phyloP scores from a whole-genome alignment of 129 eudicot species.

The Kitagawia praeruptora region DNA sequence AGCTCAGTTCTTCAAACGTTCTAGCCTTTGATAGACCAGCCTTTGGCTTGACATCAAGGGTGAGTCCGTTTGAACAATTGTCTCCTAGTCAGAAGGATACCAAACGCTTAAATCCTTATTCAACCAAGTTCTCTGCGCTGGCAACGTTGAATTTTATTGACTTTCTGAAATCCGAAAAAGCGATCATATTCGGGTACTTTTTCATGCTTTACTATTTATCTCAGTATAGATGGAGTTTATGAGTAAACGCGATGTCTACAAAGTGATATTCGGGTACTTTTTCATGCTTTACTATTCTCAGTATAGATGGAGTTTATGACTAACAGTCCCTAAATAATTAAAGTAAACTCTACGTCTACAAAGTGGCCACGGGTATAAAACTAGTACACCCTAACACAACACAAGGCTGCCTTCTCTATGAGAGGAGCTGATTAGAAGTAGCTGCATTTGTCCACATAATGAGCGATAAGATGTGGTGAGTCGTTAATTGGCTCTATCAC shows the following conservation, averaged over 20 bases:
- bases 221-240: not conserved
- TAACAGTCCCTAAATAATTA: too few species aligned
- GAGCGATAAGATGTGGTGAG: not conserved
- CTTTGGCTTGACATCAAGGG: slow-evolving; percentile 88
- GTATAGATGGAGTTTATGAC: too few species aligned
- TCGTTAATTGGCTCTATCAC: not conserved
- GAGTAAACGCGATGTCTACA: not conserved
- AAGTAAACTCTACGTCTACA: not conserved
- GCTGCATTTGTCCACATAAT: not conserved
- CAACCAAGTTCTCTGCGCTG: slow-evolving; percentile 69
- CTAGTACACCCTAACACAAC: not conserved
- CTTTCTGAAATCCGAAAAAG: slow-evolving; percentile 61
- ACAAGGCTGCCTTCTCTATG: not conserved
- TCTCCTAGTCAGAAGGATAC: slow-evolving; percentile 28
- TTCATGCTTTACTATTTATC: slow-evolving; percentile 1
- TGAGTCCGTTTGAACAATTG: slow-evolving; percentile 24
- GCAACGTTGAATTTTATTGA: slow-evolving; percentile 71
- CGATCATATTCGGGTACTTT: slow-evolving; percentile 71
- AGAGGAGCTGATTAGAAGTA: not conserved
- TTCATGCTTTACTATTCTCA: too few species aligned
- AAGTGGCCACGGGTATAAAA: not conserved
- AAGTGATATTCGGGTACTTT: too few species aligned
- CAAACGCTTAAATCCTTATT: slow-evolving; percentile 73
- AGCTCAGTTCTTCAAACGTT: slow-evolving; percentile 51
- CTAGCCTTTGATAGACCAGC: slow-evolving; percentile 97